A percentile compares a stretch with the other conserved stretches of the same genome.
phyloP scores from a whole-genome alignment of 352 stramenopile species.

The Saprolegnia parasitica region DNA sequence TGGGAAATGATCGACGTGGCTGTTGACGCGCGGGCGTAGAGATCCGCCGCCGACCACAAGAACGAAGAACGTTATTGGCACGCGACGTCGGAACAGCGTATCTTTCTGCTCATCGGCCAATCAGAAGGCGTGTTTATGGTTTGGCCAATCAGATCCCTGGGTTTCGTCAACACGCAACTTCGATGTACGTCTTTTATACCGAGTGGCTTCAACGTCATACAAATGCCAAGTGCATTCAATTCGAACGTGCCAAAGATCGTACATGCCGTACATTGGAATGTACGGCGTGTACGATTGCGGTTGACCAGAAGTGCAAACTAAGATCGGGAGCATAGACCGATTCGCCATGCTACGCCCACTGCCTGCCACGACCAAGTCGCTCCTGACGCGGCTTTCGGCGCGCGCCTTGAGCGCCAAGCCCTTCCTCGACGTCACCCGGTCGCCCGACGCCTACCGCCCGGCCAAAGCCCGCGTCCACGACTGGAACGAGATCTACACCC shows the following conservation, averaged over 20 bases:
- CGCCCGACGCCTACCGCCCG: constrained; percentile 91
- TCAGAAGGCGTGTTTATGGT: not conserved
- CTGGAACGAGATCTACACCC: constrained; percentile 96
- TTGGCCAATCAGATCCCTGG: not conserved
- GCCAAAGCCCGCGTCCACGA: constrained; percentile 91
- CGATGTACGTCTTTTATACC: constrained; percentile 9
- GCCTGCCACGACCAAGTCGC: not conserved
- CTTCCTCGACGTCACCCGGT: constrained; percentile 78
- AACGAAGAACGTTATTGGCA: constrained; percentile 4
- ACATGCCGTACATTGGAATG: not conserved
- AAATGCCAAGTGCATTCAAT: too few species aligned
- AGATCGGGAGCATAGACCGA: too few species aligned
- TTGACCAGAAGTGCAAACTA: too few species aligned
- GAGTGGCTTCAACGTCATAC: not conserved
- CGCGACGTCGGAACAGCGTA: not conserved
- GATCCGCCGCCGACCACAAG: too few species aligned
- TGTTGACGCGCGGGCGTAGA: too few species aligned
- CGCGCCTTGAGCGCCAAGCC: constrained; percentile 30
- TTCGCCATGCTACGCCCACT: too few species aligned
- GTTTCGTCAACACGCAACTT: constrained; percentile 13
- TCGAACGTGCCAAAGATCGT: not conserved
- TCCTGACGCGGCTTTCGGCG: not conserved
- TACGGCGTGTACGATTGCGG: not conserved
- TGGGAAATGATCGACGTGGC: not conserved
- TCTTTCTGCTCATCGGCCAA: constrained; percentile 7